A percentile compares a stretch with the other conserved stretches of the same genome.
phyloP scores from a whole-genome alignment of 495 filamentous ascomycete genomes.

The Neurospora tetraspora region DNA sequence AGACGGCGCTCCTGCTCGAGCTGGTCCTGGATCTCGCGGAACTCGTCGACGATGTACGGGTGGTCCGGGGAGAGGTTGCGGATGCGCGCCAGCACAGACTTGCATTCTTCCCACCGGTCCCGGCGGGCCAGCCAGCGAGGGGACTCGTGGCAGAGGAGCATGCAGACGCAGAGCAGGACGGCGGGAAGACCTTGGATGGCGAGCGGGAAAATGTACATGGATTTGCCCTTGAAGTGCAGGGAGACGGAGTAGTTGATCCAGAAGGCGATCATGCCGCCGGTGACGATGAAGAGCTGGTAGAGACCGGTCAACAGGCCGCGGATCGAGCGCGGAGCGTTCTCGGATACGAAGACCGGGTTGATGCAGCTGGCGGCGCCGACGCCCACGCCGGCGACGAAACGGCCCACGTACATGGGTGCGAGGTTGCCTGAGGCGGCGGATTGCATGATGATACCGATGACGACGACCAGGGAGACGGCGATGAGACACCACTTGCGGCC shows the following conservation, averaged over 20 bases:
- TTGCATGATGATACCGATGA: conserved; percentile 47
- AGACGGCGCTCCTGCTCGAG: conserved; percentile 59
- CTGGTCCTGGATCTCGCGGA: conserved; percentile 55
- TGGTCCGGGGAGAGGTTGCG: conserved; percentile 48
- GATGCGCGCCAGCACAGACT: conserved; percentile 42
- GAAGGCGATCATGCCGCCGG: conserved; percentile 45
- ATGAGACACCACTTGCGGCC: conserved; percentile 47
- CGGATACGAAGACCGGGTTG: conserved; percentile 50
- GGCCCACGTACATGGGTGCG: conserved; percentile 50
- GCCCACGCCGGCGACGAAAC: conserved; percentile 52
- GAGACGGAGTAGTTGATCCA: conserved; percentile 49
- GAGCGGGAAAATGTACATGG: conserved; percentile 56
- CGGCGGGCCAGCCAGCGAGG: conserved; percentile 61
- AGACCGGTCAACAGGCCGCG: conserved; percentile 48
- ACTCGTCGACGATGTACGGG: conserved; percentile 54
- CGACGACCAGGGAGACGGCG: conserved; percentile 44
- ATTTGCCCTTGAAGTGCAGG: conserved; percentile 23
- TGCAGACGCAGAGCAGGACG: conserved; percentile 43
- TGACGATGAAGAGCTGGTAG: conserved; percentile 51
- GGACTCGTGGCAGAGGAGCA: conserved; percentile 52
- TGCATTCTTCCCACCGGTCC: conserved; percentile 61
- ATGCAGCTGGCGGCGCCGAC: conserved; percentile 50
- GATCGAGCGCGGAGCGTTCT: conserved; percentile 41
- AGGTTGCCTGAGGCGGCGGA: conserved; percentile 38
- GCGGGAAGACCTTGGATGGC: conserved; percentile 58